phyloP scores from a whole-genome alignment of 345 rosid species.

The Turritis glabra region DNA sequence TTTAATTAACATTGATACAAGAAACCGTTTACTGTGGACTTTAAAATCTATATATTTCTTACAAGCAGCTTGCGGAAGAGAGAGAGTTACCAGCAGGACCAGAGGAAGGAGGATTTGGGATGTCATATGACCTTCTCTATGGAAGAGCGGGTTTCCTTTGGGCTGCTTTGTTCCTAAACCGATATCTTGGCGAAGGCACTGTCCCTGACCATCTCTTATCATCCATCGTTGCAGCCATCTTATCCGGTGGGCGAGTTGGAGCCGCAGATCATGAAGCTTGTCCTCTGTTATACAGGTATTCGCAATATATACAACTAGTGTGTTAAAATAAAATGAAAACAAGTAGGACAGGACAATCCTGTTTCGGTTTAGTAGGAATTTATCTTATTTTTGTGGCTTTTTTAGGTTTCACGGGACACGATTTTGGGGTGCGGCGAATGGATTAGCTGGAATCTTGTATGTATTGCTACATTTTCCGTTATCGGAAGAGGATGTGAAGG shows the following conservation, averaged over 20 bases:
- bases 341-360: too few species aligned
- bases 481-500: slow-evolving; percentile 52
- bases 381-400: not conserved
- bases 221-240: slow-evolving; percentile 72
- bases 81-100: slow-evolving; percentile 88
- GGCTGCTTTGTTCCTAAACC: slow-evolving; percentile 79
- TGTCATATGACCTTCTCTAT: slow-evolving; percentile 89
- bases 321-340: too few species aligned
- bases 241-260: slow-evolving; percentile 90
- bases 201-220: slow-evolving; percentile 52
- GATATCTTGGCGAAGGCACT: slow-evolving; percentile 60
- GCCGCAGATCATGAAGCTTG: slow-evolving; percentile 67
- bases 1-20: not conserved
- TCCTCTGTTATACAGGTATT: slow-evolving; percentile 69
- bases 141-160: slow-evolving; percentile 96
- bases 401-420: slow-evolving; percentile 87
- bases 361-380: not conserved
- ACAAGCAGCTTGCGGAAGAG: slow-evolving; percentile 68
- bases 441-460: slow-evolving; percentile 87
- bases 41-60: not conserved
- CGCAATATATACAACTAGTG: not conserved
- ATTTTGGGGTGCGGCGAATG: slow-evolving; percentile 91
- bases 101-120: slow-evolving; percentile 92
- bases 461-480: slow-evolving; percentile 79
- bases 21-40: not conserved